Evolutionary conservation across 225 moss, liverwort and hornwort species (phyloP), one percentile per base, ranked within the genome.

Genomic region (Sphagnum tenellum): DNA sequence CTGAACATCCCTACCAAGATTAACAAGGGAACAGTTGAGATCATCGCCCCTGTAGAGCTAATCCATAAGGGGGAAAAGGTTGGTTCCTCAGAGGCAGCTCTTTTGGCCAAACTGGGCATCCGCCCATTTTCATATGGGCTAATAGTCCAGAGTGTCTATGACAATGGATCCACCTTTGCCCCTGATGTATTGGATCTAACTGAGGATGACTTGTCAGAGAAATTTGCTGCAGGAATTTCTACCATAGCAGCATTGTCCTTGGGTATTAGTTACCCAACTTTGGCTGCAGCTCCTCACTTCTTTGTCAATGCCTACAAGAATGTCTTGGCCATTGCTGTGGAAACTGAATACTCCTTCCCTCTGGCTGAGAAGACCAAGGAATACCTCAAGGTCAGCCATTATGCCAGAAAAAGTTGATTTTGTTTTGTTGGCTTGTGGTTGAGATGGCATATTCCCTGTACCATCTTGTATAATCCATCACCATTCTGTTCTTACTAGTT

Each of bases 11-110:
- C 96, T 5, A 98, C 96, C 0, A 98, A 98, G 81, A 98, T 98
- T 70, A 98, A 96, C 87, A 95, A 98, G 80, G 96, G 96, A 50
- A 98, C 96, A 0, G 96, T 98, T 55, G 90, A 98, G 45, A 98
- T 98, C 58, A 87, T 98, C 8, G 92, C 96, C 11, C 96, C 96
- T 0, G 92, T 98, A 50, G 96, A 98, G 77, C 96, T 98, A 10
- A 88, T 98, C 12, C 79, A 53, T 29, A 92, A 98, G 71, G 81
- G 85, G 4, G 96, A 90, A 5, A 98, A 98, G 73, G 96, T 98
- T 7, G 96, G 96, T 2, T 92, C 92, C 0, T 98, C 96, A 0
- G 92, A 98, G 77, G 86, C 96, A 45, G 90, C 96, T 5, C 82
- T 92, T 9, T 71, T 98, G 51, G 64, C 92, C 4, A 98, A 98